Conservation (phyloP, 148 eudicot genomes). For the Camellia lanceoleosa region DNA sequence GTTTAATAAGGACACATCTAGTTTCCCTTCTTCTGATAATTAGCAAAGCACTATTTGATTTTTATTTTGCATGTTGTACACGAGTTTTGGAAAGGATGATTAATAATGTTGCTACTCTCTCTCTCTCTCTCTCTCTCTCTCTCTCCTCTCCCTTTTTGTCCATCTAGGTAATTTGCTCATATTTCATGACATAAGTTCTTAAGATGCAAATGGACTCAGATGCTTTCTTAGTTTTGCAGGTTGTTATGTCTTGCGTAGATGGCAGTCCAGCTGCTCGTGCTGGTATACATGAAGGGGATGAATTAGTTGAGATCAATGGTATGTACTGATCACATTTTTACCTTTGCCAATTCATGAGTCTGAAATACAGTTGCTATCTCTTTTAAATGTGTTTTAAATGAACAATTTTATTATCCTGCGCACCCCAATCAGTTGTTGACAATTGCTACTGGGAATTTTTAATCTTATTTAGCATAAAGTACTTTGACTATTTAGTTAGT, state of each 20-base stretch:
- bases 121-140: not conserved
- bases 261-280: slow-evolving; percentile 92
- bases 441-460: not conserved
- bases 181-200: not conserved
- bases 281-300: slow-evolving; percentile 86
- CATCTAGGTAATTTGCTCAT: not conserved
- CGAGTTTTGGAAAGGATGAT: not conserved
- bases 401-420: not conserved
- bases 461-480: not conserved
- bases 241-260: slow-evolving; percentile 76
- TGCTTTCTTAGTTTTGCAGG: slow-evolving; percentile 36
- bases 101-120: not conserved
- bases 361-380: not conserved
- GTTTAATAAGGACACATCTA: not conserved
- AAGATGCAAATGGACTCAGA: not conserved
- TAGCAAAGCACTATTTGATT: not conserved
- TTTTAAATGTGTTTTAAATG: not conserved
- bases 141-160: too few relatives aligned
- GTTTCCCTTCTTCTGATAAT: not conserved
- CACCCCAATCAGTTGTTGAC: not conserved
- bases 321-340: not conserved
- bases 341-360: slow-evolving; percentile 1
- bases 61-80: not conserved
- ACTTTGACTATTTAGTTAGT: not conserved
- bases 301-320: slow-evolving; percentile 86